Base-by-base conservation (phyloP, 139 green algal species). In the Closterium sp. region DNA sequence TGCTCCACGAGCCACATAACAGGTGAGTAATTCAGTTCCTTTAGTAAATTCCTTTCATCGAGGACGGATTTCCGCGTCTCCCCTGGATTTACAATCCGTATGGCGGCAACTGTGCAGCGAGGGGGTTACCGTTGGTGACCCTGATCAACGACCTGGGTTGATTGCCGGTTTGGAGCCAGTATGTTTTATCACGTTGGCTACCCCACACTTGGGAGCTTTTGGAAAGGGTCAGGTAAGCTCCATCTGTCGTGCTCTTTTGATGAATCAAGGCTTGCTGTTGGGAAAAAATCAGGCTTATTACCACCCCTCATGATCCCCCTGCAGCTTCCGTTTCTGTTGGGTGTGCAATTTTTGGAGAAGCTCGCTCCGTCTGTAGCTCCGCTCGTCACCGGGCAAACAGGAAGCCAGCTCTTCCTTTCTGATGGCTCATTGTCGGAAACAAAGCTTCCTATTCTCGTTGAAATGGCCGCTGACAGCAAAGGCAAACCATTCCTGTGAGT, bases 131-230 rank as follows among this genome's bases (percentile, higher is more conserved):
- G 10, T 76, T 76, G 55, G 55, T 28, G 55, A 19, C 55, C 25
- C 55, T 76, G 10, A 76, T 4, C 55, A 76, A 19, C 55, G 10
- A 76, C 55, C 55, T 76, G 55, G 55, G 10, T 28, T 33, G 6
- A 88, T 93, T 90, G 91, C 91, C n/a, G 91, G 91, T 86, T 66
- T 94, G 28, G 30, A 93, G 12, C 91, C 91, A 34, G 31, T 95
- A 10, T 81, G 30, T 10, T 94, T 94, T 84, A 84, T 94, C 81
- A 94, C 91, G n/a, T 34, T 94, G 28, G 91, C 91, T 21, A 95
- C 91, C n/a, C 91, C 91, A 23, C 91, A 94, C 86, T 38, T 94
- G 23, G 91, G 91, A 30, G 91, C 94, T 6, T 55, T 16, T 10
- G 88, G 88, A 55, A 93, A 88, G 33, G 30, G 84, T 28, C 90